These are phyloP conservation scores for Datisca glomerata DNA, from an alignment of 306 rosid species.

Conservation along the genomic window DNA sequence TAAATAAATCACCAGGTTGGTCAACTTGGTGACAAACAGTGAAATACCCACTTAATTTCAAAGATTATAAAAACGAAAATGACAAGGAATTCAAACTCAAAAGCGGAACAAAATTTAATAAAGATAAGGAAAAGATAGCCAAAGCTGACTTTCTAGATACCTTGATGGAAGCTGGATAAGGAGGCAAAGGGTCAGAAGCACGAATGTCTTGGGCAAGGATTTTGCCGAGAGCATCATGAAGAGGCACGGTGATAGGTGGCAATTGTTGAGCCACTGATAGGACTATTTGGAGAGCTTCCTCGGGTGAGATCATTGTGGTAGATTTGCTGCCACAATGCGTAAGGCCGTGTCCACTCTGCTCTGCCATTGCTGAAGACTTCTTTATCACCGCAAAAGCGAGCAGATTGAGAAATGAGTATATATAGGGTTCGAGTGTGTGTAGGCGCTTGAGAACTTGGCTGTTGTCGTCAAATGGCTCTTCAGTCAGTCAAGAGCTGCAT, in stretches of 20 bases:
- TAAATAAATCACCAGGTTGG: too few relatives aligned
- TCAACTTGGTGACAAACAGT: too few relatives aligned
- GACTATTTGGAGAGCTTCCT: slow-evolving; percentile 42
- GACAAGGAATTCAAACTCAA: background rate
- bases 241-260: slow-evolving; percentile 39
- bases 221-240: slow-evolving; percentile 59
- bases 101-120: background rate
- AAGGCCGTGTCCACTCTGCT: too few relatives aligned
- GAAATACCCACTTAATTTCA: background rate
- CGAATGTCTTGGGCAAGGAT: slow-evolving; percentile 57
- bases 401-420: too few relatives aligned
- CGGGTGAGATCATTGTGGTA: slow-evolving; percentile 29
- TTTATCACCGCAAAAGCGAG: too few relatives aligned
- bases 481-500: too few relatives aligned
- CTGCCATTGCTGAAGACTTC: too few relatives aligned
- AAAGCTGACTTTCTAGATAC: slow-evolving; percentile 10
- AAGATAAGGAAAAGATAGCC: background rate
- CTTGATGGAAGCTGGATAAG: slow-evolving; percentile 73
- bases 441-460: too few relatives aligned
- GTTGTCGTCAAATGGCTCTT: too few relatives aligned
- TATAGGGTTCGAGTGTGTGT: too few relatives aligned
- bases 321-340: slow-evolving; percentile 1
- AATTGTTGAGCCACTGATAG: slow-evolving; percentile 43
- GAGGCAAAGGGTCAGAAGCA: slow-evolving; percentile 68
- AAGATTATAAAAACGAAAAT: background rate